phyloP scores from a whole-genome alignment of 2,329 filamentous ascomycete genomes.

The Penicillium sp. region DNA sequence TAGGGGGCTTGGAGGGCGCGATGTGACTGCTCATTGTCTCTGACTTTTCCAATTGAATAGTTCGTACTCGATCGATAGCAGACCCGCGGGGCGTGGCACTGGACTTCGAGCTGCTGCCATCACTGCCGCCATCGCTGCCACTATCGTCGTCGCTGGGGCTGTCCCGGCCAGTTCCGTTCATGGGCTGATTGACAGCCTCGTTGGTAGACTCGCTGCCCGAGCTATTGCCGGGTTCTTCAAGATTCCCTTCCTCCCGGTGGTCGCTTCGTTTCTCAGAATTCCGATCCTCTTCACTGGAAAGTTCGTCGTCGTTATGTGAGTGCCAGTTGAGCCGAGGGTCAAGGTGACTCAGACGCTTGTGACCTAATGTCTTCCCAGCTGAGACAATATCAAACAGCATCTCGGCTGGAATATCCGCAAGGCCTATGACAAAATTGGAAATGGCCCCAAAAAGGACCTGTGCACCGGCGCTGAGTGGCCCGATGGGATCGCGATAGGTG shows the following conservation, averaged over 20 bases:
- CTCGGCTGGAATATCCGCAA: slow-evolving; percentile 65
- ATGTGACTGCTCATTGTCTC: slow-evolving; percentile 11
- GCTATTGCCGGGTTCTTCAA: neutral
- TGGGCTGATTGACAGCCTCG: neutral
- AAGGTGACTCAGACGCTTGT: slow-evolving; percentile 51
- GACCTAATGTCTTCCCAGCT: slow-evolving; percentile 39
- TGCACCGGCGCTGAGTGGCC: slow-evolving; percentile 72
- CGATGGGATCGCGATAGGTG: slow-evolving; percentile 70
- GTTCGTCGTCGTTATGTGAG: slow-evolving; percentile 1
- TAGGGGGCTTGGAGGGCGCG: neutral
- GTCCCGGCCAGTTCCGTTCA: neutral
- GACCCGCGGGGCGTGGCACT: neutral
- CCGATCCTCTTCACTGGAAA: slow-evolving; percentile 4
- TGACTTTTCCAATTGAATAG: slow-evolving; percentile 9
- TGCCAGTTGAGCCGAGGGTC: neutral
- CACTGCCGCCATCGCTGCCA: neutral
- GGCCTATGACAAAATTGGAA: slow-evolving; percentile 71
- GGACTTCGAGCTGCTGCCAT: neutral
- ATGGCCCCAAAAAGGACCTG: slow-evolving; percentile 78
- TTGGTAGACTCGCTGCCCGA: neutral
- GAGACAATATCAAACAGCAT: slow-evolving; percentile 48
- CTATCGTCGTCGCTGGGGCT: neutral
- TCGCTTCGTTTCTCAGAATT: neutral
- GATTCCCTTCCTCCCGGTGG: neutral
- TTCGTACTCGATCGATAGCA: slow-evolving; percentile 1